Evolutionary conservation across 148 eudicot species (phyloP).

Genomic region (Rhododendron griersonianum): DNA sequence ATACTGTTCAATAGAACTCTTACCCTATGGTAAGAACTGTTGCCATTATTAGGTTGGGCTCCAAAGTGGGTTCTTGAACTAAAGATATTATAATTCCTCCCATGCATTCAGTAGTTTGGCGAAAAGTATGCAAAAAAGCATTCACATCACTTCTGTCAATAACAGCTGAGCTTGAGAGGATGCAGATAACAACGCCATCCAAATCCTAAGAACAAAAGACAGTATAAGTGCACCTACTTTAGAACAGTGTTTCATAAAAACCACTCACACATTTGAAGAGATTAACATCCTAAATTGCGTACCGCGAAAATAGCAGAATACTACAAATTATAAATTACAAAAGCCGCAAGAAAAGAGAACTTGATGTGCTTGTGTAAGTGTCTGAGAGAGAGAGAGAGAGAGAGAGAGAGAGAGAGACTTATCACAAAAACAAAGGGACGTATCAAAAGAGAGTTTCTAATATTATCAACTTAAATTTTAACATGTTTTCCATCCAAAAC

Average conservation of each 20-base stretch:
- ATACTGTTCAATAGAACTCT: constrained; percentile 11
- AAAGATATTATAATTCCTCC: constrained; percentile 55
- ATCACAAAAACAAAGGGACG: not conserved
- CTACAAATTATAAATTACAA: not conserved
- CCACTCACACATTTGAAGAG: not conserved
- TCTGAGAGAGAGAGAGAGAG: not conserved
- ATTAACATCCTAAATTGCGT: not conserved
- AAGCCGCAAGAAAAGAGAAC: not conserved
- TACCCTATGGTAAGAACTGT: constrained; percentile 69
- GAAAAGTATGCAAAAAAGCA: constrained; percentile 46
- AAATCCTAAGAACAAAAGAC: constrained; percentile 42
- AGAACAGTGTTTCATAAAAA: not conserved
- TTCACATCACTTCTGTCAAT: constrained; percentile 40
- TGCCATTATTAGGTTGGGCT: constrained; percentile 47
- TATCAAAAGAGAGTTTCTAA: not conserved
- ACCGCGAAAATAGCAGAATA: not conserved
- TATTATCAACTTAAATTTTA: too few relatives aligned
- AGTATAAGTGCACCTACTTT: not conserved
- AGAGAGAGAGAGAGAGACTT: not conserved
- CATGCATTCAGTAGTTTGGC: constrained; percentile 46
- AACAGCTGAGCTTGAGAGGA: constrained; percentile 58
- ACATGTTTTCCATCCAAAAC: too few relatives aligned
- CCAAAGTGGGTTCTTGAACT: constrained; percentile 56
- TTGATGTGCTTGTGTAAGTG: not conserved
- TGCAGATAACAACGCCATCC: constrained; percentile 53